A percentile compares a stretch with the other conserved stretches of the same genome.
Conservation (phyloP, 2,329 filamentous ascomycete species). For the Sporothrix dimorphospora region DNA sequence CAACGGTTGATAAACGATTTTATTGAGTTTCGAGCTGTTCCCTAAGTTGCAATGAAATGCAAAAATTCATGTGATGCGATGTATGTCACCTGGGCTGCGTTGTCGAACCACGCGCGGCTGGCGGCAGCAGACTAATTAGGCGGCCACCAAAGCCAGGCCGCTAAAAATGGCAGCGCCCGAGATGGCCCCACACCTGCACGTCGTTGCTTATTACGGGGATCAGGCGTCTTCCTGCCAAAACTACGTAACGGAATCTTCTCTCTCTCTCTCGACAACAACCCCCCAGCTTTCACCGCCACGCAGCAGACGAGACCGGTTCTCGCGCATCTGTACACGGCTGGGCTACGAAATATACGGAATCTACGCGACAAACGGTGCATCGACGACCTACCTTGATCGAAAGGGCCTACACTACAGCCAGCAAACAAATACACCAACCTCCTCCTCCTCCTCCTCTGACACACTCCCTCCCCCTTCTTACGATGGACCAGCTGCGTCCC, state of each 20-base stretch:
- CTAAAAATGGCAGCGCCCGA: constrained; percentile 14
- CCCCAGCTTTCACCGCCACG: background rate
- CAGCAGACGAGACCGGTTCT: constrained; percentile 11
- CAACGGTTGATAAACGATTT: background rate
- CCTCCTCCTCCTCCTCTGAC: background rate
- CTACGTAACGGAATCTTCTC: background rate
- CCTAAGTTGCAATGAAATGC: too few relatives aligned
- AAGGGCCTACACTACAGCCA: background rate
- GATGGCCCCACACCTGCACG: constrained; percentile 8
- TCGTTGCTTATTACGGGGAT: constrained; percentile 13
- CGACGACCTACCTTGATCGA: too few relatives aligned
- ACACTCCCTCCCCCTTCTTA: background rate
- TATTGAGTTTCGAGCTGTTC: too few relatives aligned
- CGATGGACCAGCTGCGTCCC: constrained; percentile 6
- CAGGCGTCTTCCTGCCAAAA: constrained; percentile 5
- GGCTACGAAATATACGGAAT: background rate
- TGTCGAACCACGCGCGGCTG: constrained; percentile 16
- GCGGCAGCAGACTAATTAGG: background rate
- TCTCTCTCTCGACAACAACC: background rate
- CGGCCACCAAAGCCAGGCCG: background rate
- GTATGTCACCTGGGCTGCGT: background rate
- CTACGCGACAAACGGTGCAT: background rate
- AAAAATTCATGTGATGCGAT: background rate
- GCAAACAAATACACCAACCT: background rate
- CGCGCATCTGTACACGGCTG: background rate